Evolutionary conservation across 257 asterid species (phyloP), one percentile per base, ranked within the genome.

Genomic region (Nicotiana noctiflora): DNA sequence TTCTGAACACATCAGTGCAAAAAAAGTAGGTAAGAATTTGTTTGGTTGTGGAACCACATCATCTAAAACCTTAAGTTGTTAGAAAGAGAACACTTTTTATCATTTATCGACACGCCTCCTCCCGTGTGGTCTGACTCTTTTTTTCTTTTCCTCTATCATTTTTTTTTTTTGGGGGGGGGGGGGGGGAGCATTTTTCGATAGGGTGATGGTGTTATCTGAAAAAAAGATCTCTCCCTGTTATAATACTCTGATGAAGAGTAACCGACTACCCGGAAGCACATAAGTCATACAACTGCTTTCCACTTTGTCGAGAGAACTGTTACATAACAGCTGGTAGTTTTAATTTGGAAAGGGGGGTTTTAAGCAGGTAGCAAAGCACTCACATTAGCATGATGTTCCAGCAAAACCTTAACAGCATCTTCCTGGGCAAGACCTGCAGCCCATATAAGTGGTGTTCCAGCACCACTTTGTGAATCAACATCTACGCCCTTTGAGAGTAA

Each of bases 401-500:
- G 86, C 63, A 96, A 93, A 76, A 93, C 34, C 90, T 90, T 86
- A 72, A 96, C 97, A 67, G 97, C 87, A 67, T 94, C 96, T 85
- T 76, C 87, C 83, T 96, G 97, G 81, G 87, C 94, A 72, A 91
- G 95, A 83, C 99, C 99, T 63, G 98, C 97, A 86, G 99, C 99
- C 99, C 98, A 94, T 75, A 96, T 82, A 74, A 96, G 97, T 17
- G 99, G 97, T 78, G 92, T 89, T 67, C 99, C 99, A 31, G 92
- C 95, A 86, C 92, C 97, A 89, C 99, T 92, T 89, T 90, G 94
- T 65, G 88, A 85, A 82, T 96, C 89, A 86, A 90, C 97, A 90
- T 88, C 79, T 77, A 90, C 86, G 29, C 89, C 93, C 89, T 90
- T 90, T 46, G 90, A 80, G 56, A 96, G 89, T 80, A 96, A 86